Evolutionary conservation across 2,329 filamentous ascomycete genomes (phyloP).

Genomic region (Ceratocystis cacaofunesta): DNA sequence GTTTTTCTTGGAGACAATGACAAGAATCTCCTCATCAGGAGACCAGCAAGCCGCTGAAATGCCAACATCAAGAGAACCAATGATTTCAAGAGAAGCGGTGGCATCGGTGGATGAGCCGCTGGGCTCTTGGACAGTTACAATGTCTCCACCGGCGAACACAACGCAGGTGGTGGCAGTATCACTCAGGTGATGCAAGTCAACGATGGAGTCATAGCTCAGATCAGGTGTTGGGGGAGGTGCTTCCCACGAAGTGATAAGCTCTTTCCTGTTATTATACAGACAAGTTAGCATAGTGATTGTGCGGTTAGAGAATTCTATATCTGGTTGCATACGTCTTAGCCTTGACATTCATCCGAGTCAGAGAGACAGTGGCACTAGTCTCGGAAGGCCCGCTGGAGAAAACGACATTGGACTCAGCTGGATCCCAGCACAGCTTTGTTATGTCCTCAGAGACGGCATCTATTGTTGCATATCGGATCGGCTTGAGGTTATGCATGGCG

Average conservation of each 20-base stretch:
- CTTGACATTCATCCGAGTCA: slow-evolving; percentile 40
- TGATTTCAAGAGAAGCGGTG: slow-evolving; percentile 63
- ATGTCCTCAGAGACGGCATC: slow-evolving; percentile 39
- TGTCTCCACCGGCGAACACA: slow-evolving; percentile 79
- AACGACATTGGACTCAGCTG: slow-evolving; percentile 59
- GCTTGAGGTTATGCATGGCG: slow-evolving; percentile 76
- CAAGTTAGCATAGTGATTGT: background rate
- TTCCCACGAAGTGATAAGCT: slow-evolving; percentile 68
- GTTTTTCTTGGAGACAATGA: slow-evolving; percentile 62
- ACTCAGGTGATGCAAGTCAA: slow-evolving; percentile 71
- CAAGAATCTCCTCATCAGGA: slow-evolving; percentile 81
- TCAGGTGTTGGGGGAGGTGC: slow-evolving; percentile 66
- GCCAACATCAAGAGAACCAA: slow-evolving; percentile 84
- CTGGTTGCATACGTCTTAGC: slow-evolving; percentile 30
- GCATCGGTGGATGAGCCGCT: slow-evolving; percentile 26
- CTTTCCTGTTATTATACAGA: slow-evolving; percentile 19
- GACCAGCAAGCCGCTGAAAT: slow-evolving; percentile 87
- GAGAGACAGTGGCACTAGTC: slow-evolving; percentile 54
- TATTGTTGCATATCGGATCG: slow-evolving; percentile 55
- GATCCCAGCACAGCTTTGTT: slow-evolving; percentile 75
- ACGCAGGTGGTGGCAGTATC: slow-evolving; percentile 67
- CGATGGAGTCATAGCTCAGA: slow-evolving; percentile 56
- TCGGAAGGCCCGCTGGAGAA: slow-evolving; percentile 71
- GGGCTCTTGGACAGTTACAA: slow-evolving; percentile 63
- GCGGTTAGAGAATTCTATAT: background rate